A percentile compares a stretch with the other conserved stretches of the same genome.
Evolutionary conservation across 2,329 filamentous ascomycete genomes (phyloP).

Genomic region (Hymenoscyphus albidus): DNA sequence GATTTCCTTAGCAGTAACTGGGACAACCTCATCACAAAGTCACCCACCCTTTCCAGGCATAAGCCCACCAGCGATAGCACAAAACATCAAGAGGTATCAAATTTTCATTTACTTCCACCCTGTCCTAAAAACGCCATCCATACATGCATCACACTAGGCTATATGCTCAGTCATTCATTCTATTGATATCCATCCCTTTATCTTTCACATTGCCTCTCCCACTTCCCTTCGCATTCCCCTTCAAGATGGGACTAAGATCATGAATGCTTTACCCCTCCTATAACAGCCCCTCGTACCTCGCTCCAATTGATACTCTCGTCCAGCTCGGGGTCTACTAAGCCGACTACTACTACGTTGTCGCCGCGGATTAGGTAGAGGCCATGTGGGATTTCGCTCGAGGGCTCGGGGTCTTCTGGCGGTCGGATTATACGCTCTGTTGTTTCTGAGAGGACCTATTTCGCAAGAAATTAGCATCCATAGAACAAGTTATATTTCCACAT

Average conservation of each 20-base stretch:
- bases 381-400: constrained; percentile 74
- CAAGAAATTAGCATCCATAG: neutral
- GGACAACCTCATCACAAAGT: no score
- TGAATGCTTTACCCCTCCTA: constrained; percentile 81
- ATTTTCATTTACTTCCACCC: neutral
- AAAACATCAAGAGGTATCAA: neutral
- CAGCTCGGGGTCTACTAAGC: constrained; percentile 82
- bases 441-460: constrained; percentile 65
- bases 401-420: constrained; percentile 75
- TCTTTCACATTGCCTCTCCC: neutral
- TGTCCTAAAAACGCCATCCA: constrained; percentile 33
- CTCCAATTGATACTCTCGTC: constrained; percentile 91
- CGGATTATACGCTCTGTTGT: constrained; percentile 89
- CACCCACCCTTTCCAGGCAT: neutral
- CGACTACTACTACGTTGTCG: constrained; percentile 89
- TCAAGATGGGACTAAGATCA: constrained; percentile 19
- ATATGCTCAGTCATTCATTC: constrained; percentile 2
- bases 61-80: neutral
- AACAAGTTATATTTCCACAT: no score
- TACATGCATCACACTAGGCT: constrained; percentile 28
- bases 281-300: constrained; percentile 78
- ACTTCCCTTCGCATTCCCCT: neutral
- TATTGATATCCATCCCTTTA: constrained; percentile 2
- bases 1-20: no score
- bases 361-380: constrained; percentile 90